These are phyloP conservation scores for Gossypium thurberi DNA, from an alignment of 345 rosid species.

Conservation along the genomic window DNA sequence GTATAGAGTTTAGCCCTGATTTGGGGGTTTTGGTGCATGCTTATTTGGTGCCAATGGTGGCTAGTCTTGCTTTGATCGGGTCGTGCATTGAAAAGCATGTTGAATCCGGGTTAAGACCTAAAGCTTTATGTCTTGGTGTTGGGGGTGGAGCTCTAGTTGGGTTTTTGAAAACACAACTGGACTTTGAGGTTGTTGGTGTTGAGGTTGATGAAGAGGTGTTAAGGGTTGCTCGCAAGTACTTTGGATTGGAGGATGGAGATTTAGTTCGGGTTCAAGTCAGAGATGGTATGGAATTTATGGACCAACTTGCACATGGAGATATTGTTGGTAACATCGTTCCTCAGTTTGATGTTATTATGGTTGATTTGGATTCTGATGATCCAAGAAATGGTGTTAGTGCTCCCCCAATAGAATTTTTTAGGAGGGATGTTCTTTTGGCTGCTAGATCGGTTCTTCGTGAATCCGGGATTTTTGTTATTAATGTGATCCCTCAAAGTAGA, in stretches of 20 bases:
- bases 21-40: constrained; percentile 55
- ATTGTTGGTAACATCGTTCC: neutral
- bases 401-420: constrained; percentile 60
- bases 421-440: constrained; percentile 41
- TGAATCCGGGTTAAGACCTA: neutral
- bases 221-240: constrained; percentile 49
- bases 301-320: constrained; percentile 26
- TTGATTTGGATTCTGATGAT: constrained; percentile 68
- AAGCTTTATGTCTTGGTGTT: neutral
- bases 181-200: constrained; percentile 58
- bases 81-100: neutral
- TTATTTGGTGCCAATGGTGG: constrained; percentile 13
- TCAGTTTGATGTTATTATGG: constrained; percentile 41
- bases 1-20: constrained; percentile 36
- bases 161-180: constrained; percentile 46
- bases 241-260: constrained; percentile 53
- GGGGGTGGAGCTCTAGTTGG: constrained; percentile 31
- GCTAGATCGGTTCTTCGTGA: constrained; percentile 21
- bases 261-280: constrained; percentile 27
- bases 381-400: constrained; percentile 47
- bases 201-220: constrained; percentile 66
- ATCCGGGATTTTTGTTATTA: constrained; percentile 51
- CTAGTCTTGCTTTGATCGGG: neutral
- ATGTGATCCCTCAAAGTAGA: constrained; percentile 53
- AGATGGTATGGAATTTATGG: constrained; percentile 52